Percentiles rank a stretch among this genome's conserved stretches.
Conservation (phyloP, 192 early-diverging fungal genomes). For the Globomyces pollinis-pini region DNA sequence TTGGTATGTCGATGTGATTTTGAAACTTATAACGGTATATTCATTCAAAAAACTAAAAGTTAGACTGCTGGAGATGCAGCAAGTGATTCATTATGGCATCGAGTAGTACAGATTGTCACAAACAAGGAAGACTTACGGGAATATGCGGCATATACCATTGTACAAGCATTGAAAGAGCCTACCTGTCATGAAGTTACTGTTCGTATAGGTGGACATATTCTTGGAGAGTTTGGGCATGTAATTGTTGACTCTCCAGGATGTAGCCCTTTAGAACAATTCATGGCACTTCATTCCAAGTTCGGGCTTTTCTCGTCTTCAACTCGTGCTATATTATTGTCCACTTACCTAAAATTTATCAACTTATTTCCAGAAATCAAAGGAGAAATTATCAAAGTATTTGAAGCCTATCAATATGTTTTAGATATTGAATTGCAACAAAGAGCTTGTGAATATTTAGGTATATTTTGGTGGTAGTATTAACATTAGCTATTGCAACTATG, state of each 20-base stretch:
- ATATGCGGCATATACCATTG: constrained; percentile 78
- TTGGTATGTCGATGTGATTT: constrained; percentile 98
- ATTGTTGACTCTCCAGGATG: constrained; percentile 82
- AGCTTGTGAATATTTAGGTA: constrained; percentile 96
- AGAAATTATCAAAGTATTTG: constrained; percentile 75
- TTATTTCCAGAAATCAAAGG: constrained; percentile 96
- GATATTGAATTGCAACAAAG: constrained; percentile 97
- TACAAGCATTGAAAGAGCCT: constrained; percentile 74
- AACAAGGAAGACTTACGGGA: constrained; percentile 93
- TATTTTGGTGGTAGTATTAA: no score
- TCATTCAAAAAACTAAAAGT: no score
- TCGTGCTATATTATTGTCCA: constrained; percentile 78
- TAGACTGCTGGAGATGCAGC: constrained; percentile 68
- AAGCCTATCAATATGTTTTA: constrained; percentile 77
- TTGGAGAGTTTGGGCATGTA: constrained; percentile 97
- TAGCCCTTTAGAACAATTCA: constrained; percentile 90
- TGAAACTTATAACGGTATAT: constrained; percentile 82
- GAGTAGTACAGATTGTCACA: constrained; percentile 93
- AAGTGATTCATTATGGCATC: constrained; percentile 95
- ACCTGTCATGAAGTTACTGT: constrained; percentile 92
- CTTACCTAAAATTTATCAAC: constrained; percentile 94
- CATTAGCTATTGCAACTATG: constrained; percentile 67
- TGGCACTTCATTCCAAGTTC: constrained; percentile 88
- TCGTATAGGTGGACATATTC: constrained; percentile 91
- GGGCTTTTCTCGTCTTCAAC: constrained; percentile 68